A percentile compares a stretch with the other conserved stretches of the same genome.
These are phyloP conservation scores for Backusella psychrophila DNA, from an alignment of 192 early-diverging fungal genomes.

Conservation along the genomic window DNA sequence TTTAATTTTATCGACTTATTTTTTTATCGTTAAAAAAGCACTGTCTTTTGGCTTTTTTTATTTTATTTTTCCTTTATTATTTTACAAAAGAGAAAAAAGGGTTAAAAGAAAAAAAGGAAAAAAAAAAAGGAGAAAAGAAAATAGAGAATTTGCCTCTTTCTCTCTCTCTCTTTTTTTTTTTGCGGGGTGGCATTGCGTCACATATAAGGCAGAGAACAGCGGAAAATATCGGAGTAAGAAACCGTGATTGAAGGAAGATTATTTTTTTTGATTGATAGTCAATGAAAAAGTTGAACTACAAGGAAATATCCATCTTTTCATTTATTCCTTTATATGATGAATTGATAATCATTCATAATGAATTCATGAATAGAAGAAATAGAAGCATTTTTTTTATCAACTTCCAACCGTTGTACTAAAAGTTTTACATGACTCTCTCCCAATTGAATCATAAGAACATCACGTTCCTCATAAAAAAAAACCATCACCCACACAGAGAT, in stretches of 20 bases:
- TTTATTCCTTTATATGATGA: not conserved
- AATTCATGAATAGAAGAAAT: not conserved
- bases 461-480: not conserved
- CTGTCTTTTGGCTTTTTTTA: not conserved
- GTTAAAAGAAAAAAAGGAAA: not conserved
- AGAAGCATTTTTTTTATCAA: not conserved
- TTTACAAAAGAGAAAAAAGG: not conserved
- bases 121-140: not conserved
- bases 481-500: not conserved
- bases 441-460: not conserved
- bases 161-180: not conserved
- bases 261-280: not conserved
- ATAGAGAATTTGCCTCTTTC: not conserved
- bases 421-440: not conserved
- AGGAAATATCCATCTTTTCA: not conserved
- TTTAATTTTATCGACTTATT: not conserved
- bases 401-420: not conserved
- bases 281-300: not conserved
- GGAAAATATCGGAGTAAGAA: slow-evolving; percentile 4
- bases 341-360: not conserved
- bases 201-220: not conserved
- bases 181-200: slow-evolving; percentile 5
- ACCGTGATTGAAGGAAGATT: not conserved
- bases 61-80: not conserved
- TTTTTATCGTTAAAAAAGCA: not conserved